phyloP scores from a whole-genome alignment of 2,329 filamentous ascomycete species.

The Colletotrichum graminicola region DNA sequence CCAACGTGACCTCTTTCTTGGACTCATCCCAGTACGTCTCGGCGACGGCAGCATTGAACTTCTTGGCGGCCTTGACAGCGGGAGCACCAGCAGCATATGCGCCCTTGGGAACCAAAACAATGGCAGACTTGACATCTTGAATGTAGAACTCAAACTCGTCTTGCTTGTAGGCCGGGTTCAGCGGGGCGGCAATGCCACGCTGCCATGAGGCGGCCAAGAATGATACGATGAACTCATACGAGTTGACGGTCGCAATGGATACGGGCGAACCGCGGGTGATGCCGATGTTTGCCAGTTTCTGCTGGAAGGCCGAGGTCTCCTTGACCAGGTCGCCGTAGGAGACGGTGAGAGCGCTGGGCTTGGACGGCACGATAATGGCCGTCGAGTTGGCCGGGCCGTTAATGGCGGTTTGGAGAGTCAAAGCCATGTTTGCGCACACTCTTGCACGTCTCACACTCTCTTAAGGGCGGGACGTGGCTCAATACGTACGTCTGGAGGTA shows the following conservation, averaged over 20 bases:
- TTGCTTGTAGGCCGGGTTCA: slow-evolving; percentile 91
- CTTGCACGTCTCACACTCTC: not conserved
- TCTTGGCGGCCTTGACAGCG: slow-evolving; percentile 81
- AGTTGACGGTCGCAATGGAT: slow-evolving; percentile 86
- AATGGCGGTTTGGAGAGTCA: slow-evolving; percentile 65
- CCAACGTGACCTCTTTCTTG: slow-evolving; percentile 75
- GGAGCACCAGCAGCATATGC: slow-evolving; percentile 75
- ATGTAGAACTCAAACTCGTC: slow-evolving; percentile 94
- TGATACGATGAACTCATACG: slow-evolving; percentile 88
- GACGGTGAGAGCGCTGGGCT: slow-evolving; percentile 71
- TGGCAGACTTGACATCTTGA: slow-evolving; percentile 83
- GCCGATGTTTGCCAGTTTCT: slow-evolving; percentile 81
- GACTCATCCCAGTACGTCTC: slow-evolving; percentile 84
- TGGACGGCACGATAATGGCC: slow-evolving; percentile 81
- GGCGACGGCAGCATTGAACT: slow-evolving; percentile 85
- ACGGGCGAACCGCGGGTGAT: slow-evolving; percentile 78
- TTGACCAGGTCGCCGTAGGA: slow-evolving; percentile 76
- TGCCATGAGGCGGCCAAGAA: slow-evolving; percentile 91
- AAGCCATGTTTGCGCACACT: slow-evolving; percentile 49
- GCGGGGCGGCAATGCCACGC: slow-evolving; percentile 84
- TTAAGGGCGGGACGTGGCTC: slow-evolving; percentile 20
- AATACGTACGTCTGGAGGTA: slow-evolving; percentile 3
- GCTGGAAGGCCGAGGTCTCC: slow-evolving; percentile 79
- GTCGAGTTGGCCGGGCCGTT: slow-evolving; percentile 58
- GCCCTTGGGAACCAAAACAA: slow-evolving; percentile 81